phyloP scores from a whole-genome alignment of 139 green algal species.

The Tetradesmus obliquus region DNA sequence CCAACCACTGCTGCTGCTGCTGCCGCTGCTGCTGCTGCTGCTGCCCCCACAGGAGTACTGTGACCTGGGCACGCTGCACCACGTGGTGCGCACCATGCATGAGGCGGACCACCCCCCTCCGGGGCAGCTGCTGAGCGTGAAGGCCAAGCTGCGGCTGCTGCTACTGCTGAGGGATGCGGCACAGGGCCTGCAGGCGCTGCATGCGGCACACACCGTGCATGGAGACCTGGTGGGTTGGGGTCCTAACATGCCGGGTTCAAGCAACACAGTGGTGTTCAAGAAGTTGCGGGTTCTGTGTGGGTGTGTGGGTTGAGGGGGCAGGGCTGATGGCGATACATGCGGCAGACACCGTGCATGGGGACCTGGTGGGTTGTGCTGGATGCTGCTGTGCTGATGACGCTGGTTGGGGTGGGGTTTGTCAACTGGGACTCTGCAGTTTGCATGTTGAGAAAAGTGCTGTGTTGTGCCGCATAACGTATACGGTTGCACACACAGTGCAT shows the following conservation, averaged over 20 bases:
- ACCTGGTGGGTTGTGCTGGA: too few species aligned
- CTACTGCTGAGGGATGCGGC: not conserved
- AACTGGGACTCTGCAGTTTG: too few species aligned
- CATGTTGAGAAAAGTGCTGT: too few species aligned
- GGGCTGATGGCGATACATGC: too few species aligned
- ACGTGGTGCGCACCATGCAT: not conserved
- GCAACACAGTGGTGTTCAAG: too few species aligned
- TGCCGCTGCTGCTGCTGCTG: not conserved
- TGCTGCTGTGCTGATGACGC: too few species aligned
- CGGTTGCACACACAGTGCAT: too few species aligned
- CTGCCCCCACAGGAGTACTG: not conserved
- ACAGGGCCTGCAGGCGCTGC: not conserved
- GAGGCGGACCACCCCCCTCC: not conserved
- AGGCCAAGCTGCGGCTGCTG: not conserved
- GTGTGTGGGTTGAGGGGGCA: not conserved
- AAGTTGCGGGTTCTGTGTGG: too few species aligned
- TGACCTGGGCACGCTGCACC: not conserved
- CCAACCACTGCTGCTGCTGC: not conserved
- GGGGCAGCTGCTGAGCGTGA: not conserved
- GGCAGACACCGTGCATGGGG: too few species aligned
- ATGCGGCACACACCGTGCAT: not conserved
- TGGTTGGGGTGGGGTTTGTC: too few species aligned
- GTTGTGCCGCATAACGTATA: too few species aligned
- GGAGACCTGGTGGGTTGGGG: not conserved
- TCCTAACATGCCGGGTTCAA: too few species aligned